phyloP scores from a whole-genome alignment of 768 basidiomycete species.

The Termitomyces sp. region DNA sequence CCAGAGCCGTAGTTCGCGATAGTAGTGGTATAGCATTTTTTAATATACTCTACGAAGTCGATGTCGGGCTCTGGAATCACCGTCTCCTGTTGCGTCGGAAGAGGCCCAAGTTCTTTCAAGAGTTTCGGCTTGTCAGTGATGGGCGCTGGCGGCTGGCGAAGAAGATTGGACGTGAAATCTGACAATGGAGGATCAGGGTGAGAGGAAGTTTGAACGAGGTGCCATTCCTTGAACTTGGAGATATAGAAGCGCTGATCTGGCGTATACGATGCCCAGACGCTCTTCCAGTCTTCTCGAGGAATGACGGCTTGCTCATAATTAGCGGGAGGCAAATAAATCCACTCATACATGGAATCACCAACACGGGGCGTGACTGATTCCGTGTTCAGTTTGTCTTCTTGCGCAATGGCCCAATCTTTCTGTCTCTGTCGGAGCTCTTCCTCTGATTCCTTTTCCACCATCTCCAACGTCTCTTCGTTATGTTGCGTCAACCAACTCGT shows the following conservation, averaged over 20 bases:
- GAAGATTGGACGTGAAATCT: background rate
- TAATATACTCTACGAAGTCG: background rate
- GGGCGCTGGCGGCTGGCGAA: background rate
- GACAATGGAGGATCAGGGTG: background rate
- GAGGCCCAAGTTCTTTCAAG: background rate
- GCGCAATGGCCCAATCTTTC: background rate
- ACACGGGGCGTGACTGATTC: background rate
- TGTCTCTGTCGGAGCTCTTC: background rate
- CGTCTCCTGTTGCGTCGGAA: too few relatives aligned
- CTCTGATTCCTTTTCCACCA: background rate
- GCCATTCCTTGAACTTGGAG: background rate
- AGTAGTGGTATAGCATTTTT: background rate
- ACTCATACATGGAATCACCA: background rate
- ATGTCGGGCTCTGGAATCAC: background rate
- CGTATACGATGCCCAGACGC: background rate
- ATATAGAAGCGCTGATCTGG: constrained; percentile 6
- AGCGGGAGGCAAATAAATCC: background rate
- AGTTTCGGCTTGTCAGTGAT: background rate
- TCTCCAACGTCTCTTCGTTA: background rate
- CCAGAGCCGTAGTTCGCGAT: too few relatives aligned
- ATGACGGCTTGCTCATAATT: background rate
- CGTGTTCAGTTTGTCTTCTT: background rate
- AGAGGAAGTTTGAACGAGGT: background rate
- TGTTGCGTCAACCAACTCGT: background rate
- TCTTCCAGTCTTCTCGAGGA: background rate